Evolutionary conservation across 2,329 filamentous ascomycete species (phyloP).

Genomic region (Chalaropsis ovoidea): DNA sequence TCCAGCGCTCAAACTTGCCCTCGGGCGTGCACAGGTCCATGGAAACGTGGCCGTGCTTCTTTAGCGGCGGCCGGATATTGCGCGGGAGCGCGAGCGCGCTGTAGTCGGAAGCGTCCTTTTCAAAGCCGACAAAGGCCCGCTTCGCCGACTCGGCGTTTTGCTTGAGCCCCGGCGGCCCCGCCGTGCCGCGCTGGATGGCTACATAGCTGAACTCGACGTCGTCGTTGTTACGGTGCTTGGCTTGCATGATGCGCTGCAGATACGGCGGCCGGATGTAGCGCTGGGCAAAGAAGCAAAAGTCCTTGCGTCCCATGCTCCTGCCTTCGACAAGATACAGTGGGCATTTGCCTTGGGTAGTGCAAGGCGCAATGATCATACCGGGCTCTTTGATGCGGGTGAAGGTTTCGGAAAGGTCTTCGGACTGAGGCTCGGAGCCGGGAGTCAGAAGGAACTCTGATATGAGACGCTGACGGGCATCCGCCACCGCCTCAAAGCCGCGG

Average conservation of each 20-base stretch:
- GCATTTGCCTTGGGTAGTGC: constrained; percentile 79
- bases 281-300: constrained; percentile 86
- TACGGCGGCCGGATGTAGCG: constrained; percentile 77
- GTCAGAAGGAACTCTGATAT: constrained; percentile 61
- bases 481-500: constrained; percentile 84
- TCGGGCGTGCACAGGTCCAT: constrained; percentile 83
- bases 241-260: constrained; percentile 64
- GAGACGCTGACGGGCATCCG: constrained; percentile 68
- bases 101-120: constrained; percentile 40
- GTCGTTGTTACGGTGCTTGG: constrained; percentile 67
- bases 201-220: constrained; percentile 87
- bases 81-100: constrained; percentile 66
- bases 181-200: constrained; percentile 65
- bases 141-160: constrained; percentile 43
- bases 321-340: constrained; percentile 77
- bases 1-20: constrained; percentile 86
- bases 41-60: constrained; percentile 77
- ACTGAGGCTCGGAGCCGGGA: constrained; percentile 32
- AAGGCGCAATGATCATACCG: constrained; percentile 61
- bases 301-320: constrained; percentile 62
- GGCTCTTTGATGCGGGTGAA: constrained; percentile 41
- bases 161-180: constrained; percentile 24
- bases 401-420: constrained; percentile 26
- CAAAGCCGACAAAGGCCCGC: constrained; percentile 61
- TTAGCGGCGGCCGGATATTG: constrained; percentile 67